Evolutionary conservation across 352 stramenopile species (phyloP).

Genomic region (Pythium phragmiticola): DNA sequence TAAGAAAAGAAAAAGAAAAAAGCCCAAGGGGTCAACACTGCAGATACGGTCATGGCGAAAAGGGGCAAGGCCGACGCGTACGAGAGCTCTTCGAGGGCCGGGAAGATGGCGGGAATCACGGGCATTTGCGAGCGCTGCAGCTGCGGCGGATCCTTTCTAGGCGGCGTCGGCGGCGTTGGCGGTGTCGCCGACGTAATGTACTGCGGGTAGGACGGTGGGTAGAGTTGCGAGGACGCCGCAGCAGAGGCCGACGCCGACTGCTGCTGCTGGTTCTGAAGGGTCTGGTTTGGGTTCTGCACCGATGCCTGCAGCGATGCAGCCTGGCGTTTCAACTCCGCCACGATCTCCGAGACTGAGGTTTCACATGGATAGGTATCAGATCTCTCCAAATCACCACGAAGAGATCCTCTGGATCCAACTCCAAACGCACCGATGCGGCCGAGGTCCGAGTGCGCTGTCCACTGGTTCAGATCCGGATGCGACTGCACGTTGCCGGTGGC

Average conservation of each 20-base stretch:
- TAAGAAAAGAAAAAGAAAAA: slow-evolving; percentile 18
- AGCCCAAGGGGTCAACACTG: no score
- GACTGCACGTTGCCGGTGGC: slow-evolving; percentile 62
- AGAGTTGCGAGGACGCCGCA: neutral
- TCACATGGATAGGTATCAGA: neutral
- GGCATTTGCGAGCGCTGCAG: slow-evolving; percentile 75
- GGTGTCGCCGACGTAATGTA: slow-evolving; percentile 29
- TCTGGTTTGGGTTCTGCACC: slow-evolving; percentile 4
- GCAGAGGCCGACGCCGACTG: neutral
- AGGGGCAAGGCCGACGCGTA: slow-evolving; percentile 29
- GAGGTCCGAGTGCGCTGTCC: slow-evolving; percentile 82
- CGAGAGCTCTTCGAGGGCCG: slow-evolving; percentile 75
- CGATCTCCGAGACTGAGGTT: slow-evolving; percentile 60
- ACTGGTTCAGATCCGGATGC: slow-evolving; percentile 74
- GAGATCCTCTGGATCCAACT: neutral
- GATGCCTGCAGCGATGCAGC: slow-evolving; percentile 20
- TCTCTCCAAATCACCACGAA: neutral
- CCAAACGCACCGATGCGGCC: slow-evolving; percentile 55
- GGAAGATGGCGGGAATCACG: slow-evolving; percentile 68
- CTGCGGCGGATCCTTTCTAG: slow-evolving; percentile 34
- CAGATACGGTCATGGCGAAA: neutral
- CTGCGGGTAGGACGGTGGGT: slow-evolving; percentile 15
- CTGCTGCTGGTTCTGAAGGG: neutral
- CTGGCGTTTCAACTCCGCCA: slow-evolving; percentile 46
- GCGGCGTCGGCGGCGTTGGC: slow-evolving; percentile 33